Percentiles rank a stretch among this genome's conserved stretches.
These are phyloP conservation scores for Penium margaritaceum DNA, from an alignment of 139 green algal species.

Conservation along the genomic window DNA sequence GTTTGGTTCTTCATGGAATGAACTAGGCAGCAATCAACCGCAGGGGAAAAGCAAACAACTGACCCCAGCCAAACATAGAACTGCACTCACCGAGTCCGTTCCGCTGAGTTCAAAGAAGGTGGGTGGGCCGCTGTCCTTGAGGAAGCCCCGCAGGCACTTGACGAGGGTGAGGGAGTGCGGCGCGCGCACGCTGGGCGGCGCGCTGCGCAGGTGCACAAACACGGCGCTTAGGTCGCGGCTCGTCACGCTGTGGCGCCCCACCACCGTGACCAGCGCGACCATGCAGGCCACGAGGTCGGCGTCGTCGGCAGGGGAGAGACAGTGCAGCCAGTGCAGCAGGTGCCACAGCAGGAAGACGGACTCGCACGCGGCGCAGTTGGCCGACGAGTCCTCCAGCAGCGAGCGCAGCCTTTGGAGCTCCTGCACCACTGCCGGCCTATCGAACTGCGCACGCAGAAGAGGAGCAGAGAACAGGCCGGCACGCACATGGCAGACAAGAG, in stretches of 20 bases:
- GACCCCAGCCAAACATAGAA: too few relatives aligned
- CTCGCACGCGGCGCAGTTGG: constrained; percentile 23
- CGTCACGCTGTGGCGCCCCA: constrained; percentile 24
- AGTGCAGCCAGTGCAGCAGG: constrained; percentile 33
- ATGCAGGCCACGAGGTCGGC: not conserved
- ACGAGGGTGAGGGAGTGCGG: constrained; percentile 8
- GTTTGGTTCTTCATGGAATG: too few relatives aligned
- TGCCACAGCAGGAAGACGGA: constrained; percentile 11
- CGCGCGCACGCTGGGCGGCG: not conserved
- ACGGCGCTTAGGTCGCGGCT: constrained; percentile 24
- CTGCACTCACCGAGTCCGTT: constrained; percentile 27
- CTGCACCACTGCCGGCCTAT: too few relatives aligned
- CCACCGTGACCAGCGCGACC: constrained; percentile 19
- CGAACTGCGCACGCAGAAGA: too few relatives aligned
- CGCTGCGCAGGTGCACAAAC: constrained; percentile 26
- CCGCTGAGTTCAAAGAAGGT: constrained; percentile 40
- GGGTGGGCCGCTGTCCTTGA: constrained; percentile 15
- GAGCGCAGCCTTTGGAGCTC: constrained; percentile 12
- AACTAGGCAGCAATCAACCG: too few relatives aligned
- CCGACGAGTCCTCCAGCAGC: constrained; percentile 25
- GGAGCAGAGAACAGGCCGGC: too few relatives aligned
- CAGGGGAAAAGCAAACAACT: too few relatives aligned
- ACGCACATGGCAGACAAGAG: too few relatives aligned
- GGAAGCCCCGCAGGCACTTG: constrained; percentile 18
- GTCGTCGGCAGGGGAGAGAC: not conserved